A percentile compares a stretch with the other conserved stretches of the same genome.
Evolutionary conservation across 2,329 filamentous ascomycete species (phyloP).

Genomic region (Sclerotinia trifoliorum): DNA sequence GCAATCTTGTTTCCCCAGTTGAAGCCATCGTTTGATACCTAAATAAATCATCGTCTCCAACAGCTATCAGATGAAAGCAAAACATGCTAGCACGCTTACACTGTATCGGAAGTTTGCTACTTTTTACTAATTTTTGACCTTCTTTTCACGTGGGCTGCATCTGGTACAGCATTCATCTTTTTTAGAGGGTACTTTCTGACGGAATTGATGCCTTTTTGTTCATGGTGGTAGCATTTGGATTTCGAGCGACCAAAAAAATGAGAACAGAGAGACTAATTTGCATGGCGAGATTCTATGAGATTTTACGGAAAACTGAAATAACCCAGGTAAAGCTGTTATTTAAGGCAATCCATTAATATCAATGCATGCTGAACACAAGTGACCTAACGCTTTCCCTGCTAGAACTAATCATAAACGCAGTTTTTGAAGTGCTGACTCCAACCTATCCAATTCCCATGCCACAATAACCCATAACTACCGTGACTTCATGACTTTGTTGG

Average conservation of each 20-base stretch:
- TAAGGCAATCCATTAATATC: neutral
- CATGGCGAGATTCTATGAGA: neutral
- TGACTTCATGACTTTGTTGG: constrained; percentile 27
- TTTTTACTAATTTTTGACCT: neutral
- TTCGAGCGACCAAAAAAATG: neutral
- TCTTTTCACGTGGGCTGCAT: neutral
- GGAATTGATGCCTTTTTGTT: neutral
- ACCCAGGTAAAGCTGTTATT: neutral
- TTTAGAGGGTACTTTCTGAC: neutral
- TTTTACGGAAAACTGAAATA: neutral
- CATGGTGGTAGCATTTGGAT: neutral
- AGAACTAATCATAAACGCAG: too few relatives aligned
- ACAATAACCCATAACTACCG: neutral
- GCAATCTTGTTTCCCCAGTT: neutral
- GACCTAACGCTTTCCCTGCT: constrained; percentile 1
- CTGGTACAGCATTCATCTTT: neutral
- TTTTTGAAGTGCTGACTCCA: neutral
- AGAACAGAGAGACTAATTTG: neutral
- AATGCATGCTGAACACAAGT: constrained; percentile 9
- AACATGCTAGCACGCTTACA: neutral
- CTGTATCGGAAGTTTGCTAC: neutral
- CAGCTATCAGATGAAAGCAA: neutral
- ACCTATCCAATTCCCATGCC: neutral
- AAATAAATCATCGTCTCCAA: too few relatives aligned
- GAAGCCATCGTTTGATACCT: neutral